Evolutionary conservation across 2,329 filamentous ascomycete species (phyloP).

Genomic region (Stylonectria norvegica): DNA sequence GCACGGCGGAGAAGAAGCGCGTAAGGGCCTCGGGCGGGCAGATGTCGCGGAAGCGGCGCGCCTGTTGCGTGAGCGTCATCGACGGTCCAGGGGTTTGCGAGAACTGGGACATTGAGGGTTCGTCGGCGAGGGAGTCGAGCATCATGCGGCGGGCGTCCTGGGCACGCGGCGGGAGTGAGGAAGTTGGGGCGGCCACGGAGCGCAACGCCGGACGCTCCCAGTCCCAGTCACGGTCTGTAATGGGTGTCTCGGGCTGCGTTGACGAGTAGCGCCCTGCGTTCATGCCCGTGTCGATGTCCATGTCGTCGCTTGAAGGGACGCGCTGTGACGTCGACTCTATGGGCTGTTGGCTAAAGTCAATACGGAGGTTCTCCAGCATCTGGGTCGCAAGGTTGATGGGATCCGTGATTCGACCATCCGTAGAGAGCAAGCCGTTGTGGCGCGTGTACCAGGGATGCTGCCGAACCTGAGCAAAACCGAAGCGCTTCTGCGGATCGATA

Average conservation of each 20-base stretch:
- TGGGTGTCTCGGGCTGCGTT: constrained; percentile 81
- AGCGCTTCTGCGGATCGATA: constrained; percentile 69
- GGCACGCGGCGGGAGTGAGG: constrained; percentile 32
- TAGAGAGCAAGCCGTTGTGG: constrained; percentile 70
- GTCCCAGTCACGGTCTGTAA: constrained; percentile 74
- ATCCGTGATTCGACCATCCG: constrained; percentile 72
- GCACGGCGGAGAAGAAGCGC: constrained; percentile 84
- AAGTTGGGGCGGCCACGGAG: constrained; percentile 42
- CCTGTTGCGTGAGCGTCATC: constrained; percentile 81
- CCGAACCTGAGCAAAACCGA: constrained; percentile 81
- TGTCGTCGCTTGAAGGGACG: constrained; percentile 46
- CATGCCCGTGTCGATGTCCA: constrained; percentile 63
- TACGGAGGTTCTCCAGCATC: constrained; percentile 87
- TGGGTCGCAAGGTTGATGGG: constrained; percentile 84
- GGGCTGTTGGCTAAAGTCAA: constrained; percentile 77
- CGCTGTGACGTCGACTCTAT: constrained; percentile 52
- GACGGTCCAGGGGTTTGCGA: constrained; percentile 74
- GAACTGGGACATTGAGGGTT: constrained; percentile 86
- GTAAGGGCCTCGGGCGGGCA: constrained; percentile 83
- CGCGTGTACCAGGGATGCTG: constrained; percentile 94
- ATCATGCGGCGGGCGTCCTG: constrained; percentile 39
- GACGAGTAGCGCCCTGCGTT: constrained; percentile 58
- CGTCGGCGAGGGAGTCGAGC: constrained; percentile 70
- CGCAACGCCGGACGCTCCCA: constrained; percentile 75
- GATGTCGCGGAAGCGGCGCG: constrained; percentile 85